Percentiles rank a stretch among this genome's conserved stretches.
Evolutionary conservation across 345 rosid genomes (phyloP).

Genomic region (Chamaenerion angustifolium): DNA sequence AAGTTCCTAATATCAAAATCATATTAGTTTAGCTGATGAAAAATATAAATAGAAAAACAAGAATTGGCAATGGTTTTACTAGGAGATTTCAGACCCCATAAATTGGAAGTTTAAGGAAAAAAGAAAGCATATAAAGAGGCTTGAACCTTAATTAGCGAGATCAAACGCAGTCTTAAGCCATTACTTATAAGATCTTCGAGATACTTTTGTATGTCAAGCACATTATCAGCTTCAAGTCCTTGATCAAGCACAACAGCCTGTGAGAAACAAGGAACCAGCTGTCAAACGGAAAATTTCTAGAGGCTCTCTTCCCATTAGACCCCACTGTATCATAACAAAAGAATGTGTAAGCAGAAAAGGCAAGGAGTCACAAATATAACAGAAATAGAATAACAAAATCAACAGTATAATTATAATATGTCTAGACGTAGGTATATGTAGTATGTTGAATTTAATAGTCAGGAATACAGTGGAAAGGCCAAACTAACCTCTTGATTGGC

Average conservation of each 20-base stretch:
- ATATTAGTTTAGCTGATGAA: constrained; percentile 1
- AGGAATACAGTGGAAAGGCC: not conserved
- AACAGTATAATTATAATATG: too few relatives aligned
- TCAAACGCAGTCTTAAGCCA: constrained; percentile 70
- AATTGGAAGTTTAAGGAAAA: too few relatives aligned
- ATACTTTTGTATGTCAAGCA: too few relatives aligned
- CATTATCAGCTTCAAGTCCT: too few relatives aligned
- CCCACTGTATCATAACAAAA: constrained; percentile 35
- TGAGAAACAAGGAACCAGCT: constrained; percentile 33
- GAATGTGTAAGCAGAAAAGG: not conserved
- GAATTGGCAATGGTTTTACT: not conserved
- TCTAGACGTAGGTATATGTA: too few relatives aligned
- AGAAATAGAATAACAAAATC: not conserved
- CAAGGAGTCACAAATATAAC: not conserved
- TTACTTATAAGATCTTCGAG: constrained; percentile 58
- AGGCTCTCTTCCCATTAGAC: constrained; percentile 71
- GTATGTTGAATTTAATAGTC: not conserved
- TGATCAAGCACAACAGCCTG: too few relatives aligned
- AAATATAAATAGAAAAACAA: not conserved
- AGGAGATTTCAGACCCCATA: too few relatives aligned
- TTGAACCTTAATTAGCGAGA: constrained; percentile 64
- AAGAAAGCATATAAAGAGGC: constrained; percentile 3
- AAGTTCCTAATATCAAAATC: constrained; percentile 54
- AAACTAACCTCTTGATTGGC: constrained; percentile 75
- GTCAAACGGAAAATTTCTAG: constrained; percentile 80